Conservation (phyloP, 176 grass and related monocot species). For the Rhynchospora breviuscula region DNA sequence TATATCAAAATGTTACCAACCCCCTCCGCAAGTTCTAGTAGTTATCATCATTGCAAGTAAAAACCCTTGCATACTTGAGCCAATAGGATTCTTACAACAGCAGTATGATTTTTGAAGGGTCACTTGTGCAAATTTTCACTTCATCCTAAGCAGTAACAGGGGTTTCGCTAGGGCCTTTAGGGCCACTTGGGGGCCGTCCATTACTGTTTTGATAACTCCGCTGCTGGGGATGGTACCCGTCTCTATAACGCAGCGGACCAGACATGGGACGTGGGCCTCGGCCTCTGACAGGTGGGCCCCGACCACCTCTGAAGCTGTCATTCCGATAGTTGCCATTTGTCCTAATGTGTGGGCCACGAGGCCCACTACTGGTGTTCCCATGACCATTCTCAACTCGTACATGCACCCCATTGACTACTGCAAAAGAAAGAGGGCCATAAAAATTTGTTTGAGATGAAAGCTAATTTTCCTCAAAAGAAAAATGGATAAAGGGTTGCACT, state of each 20-base stretch:
- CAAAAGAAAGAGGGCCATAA: not conserved
- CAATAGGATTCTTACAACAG: not conserved
- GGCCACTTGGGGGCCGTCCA: not conserved
- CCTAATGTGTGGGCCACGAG: slow-evolving; percentile 7
- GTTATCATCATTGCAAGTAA: not conserved
- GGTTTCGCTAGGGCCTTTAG: not conserved
- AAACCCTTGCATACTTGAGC: slow-evolving; percentile 3
- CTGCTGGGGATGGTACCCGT: slow-evolving; percentile 2
- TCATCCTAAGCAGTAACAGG: slow-evolving; percentile 9
- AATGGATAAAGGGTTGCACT: not conserved
- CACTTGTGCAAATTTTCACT: not conserved
- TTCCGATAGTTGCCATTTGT: slow-evolving; percentile 39
- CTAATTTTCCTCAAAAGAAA: not conserved
- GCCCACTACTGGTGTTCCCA: slow-evolving; percentile 38
- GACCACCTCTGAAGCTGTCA: slow-evolving; percentile 29
- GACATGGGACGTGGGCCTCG: slow-evolving; percentile 5
- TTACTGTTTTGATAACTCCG: not conserved
- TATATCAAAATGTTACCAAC: slow-evolving; percentile 16
- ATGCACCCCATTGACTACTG: slow-evolving; percentile 54
- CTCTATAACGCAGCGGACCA: not conserved
- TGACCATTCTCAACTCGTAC: slow-evolving; percentile 40
- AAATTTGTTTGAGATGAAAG: slow-evolving; percentile 17
- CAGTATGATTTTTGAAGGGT: not conserved
- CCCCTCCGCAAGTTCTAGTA: slow-evolving; percentile 3
- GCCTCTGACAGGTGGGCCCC: slow-evolving; percentile 8